Evolutionary conservation across 202 grass and related monocot genomes (phyloP).

Genomic region (Panicum virgatum): DNA sequence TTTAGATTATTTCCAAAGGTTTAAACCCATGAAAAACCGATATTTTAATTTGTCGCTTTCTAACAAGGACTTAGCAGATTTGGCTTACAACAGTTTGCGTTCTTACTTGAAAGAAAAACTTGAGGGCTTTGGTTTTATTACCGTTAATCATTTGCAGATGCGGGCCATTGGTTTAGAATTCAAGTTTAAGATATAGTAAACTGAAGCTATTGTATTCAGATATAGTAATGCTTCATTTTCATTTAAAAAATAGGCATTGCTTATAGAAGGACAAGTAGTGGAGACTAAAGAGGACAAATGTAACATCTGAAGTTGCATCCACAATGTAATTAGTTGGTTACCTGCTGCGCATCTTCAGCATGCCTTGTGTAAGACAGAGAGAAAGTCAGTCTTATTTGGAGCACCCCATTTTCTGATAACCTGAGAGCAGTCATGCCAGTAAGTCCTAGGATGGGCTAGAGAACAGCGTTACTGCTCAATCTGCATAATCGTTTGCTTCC

Average conservation of each 20-base stretch:
- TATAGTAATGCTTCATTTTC: slow-evolving; percentile 9
- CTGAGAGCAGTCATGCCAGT: slow-evolving; percentile 44
- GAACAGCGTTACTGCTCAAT: not conserved
- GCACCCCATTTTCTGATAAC: slow-evolving; percentile 93
- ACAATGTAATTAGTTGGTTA: slow-evolving; percentile 26
- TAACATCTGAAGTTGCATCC: slow-evolving; percentile 24
- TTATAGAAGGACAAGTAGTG: slow-evolving; percentile 21
- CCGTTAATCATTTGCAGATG: no score
- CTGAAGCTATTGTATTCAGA: not conserved
- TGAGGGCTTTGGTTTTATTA: no score
- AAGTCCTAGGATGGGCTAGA: not conserved
- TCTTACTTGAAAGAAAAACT: no score
- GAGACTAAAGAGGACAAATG: not conserved
- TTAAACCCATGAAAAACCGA: no score
- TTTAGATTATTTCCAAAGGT: no score
- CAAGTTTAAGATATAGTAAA: no score
- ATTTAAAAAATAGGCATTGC: slow-evolving; percentile 1
- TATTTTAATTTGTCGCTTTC: no score
- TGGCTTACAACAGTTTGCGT: no score
- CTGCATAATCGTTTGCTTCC: no score
- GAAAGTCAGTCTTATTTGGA: slow-evolving; percentile 96
- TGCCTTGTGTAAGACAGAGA: no score
- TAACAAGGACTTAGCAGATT: no score
- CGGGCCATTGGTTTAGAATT: no score
- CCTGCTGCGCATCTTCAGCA: slow-evolving; percentile 87